A percentile compares a stretch with the other conserved stretches of the same genome.
Conservation (phyloP, 345 rosid genomes). For the Dipteronia sinensis region DNA sequence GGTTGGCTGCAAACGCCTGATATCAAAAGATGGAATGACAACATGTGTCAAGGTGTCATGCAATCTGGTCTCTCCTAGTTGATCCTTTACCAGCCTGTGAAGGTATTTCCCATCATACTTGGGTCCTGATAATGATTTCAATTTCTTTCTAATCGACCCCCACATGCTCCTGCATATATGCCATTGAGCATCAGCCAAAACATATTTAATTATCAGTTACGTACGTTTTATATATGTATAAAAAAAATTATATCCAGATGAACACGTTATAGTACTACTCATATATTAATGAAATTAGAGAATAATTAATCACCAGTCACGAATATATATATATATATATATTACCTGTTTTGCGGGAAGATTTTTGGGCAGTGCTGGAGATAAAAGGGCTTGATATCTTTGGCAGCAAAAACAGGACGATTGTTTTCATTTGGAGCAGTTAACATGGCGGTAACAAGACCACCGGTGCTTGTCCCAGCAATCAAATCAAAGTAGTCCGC, state of each 20-base stretch:
- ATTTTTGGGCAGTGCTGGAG: constrained; percentile 45
- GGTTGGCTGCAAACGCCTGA: constrained; percentile 50
- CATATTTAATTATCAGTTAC: no score
- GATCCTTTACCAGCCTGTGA: constrained; percentile 33
- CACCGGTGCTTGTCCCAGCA: constrained; percentile 60
- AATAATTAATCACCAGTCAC: neutral
- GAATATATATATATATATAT: neutral
- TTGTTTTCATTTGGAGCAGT: constrained; percentile 41
- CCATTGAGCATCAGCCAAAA: neutral
- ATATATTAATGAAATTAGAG: neutral
- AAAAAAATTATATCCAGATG: no score
- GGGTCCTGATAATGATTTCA: constrained; percentile 45
- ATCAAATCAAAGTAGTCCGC: constrained; percentile 59
- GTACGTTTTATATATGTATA: no score
- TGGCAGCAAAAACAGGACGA: constrained; percentile 55
- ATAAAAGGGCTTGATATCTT: constrained; percentile 45
- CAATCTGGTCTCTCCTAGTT: constrained; percentile 36
- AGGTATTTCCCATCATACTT: constrained; percentile 50
- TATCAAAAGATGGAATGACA: constrained; percentile 58
- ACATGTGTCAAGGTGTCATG: constrained; percentile 43
- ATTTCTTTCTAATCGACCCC: constrained; percentile 22
- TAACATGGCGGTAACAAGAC: constrained; percentile 54
- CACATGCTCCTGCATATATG: neutral
- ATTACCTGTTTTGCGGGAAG: constrained; percentile 39
- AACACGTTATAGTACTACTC: no score